These are phyloP conservation scores for Persicaria maculosa DNA, from an alignment of 148 eudicot genomes.

Conservation along the genomic window DNA sequence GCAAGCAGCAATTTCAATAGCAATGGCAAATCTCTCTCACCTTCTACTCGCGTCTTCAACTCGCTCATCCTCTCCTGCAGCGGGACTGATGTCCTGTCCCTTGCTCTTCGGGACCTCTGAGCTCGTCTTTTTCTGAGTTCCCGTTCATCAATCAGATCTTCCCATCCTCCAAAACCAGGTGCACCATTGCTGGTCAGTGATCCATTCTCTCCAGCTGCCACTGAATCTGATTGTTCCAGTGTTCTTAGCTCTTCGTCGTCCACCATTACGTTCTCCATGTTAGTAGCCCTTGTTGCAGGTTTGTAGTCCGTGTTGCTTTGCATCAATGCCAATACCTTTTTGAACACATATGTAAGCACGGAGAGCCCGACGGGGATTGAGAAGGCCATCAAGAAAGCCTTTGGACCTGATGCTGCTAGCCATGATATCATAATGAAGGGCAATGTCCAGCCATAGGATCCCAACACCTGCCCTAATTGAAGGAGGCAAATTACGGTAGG, in stretches of 20 bases:
- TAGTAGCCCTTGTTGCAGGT: slow-evolving; percentile 15
- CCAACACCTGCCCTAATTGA: slow-evolving; percentile 52
- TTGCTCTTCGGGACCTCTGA: not conserved
- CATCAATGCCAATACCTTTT: slow-evolving; percentile 27
- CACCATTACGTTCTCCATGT: slow-evolving; percentile 16
- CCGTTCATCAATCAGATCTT: slow-evolving; percentile 38
- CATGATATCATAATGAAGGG: slow-evolving; percentile 51
- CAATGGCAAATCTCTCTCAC: slow-evolving; percentile 41
- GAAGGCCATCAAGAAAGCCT: slow-evolving; percentile 73
- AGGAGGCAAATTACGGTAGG: not conserved
- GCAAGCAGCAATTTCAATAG: slow-evolving; percentile 58
- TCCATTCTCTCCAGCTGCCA: slow-evolving; percentile 5
- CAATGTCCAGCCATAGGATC: slow-evolving; percentile 59
- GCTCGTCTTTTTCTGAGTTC: slow-evolving; percentile 11
- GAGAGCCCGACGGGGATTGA: slow-evolving; percentile 52
- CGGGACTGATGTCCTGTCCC: not conserved
- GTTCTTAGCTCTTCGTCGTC: slow-evolving; percentile 23
- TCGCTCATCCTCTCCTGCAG: slow-evolving; percentile 17
- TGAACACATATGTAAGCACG: slow-evolving; percentile 38
- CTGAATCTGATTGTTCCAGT: slow-evolving; percentile 34
- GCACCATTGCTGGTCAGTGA: slow-evolving; percentile 17
- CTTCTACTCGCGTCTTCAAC: slow-evolving; percentile 24
- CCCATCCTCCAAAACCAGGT: slow-evolving; percentile 77
- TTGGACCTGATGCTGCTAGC: slow-evolving; percentile 63
- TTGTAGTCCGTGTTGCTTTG: slow-evolving; percentile 23